Conservation (phyloP, 306 rosid species). For the Dryas octopetala region DNA sequence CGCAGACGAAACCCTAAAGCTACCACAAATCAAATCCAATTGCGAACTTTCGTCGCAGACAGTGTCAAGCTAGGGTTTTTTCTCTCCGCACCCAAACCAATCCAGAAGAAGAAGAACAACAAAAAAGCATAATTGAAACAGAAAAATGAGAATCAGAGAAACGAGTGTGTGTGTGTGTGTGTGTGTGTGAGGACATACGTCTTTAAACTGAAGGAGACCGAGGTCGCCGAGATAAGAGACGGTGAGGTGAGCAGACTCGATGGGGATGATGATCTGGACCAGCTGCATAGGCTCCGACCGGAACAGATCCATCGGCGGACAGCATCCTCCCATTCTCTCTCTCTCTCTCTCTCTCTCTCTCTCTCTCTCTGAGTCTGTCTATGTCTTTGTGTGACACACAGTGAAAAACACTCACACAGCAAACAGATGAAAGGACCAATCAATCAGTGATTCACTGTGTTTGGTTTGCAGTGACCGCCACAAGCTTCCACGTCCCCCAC, state of each 20-base stretch:
- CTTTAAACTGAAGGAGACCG: conserved; percentile 92
- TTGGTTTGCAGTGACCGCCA: not conserved
- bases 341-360: conserved; percentile 10
- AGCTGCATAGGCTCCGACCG: conserved; percentile 99
- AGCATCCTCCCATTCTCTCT: conserved; percentile 73
- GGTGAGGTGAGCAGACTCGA: conserved; percentile 87
- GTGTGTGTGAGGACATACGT: conserved; percentile 33
- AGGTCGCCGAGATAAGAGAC: conserved; percentile 95
- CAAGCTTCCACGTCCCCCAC: too few species aligned
- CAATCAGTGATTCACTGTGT: not conserved
- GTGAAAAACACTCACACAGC: not conserved
- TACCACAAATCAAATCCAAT: not conserved
- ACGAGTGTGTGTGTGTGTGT: not conserved
- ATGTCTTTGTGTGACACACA: not conserved
- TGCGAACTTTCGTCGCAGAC: not conserved
- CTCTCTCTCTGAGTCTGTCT: not conserved
- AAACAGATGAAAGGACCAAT: not conserved
- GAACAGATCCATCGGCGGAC: conserved; percentile 96
- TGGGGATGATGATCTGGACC: conserved; percentile 92
- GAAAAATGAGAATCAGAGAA: not conserved
- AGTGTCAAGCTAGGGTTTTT: conserved; percentile 27
- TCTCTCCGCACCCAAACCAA: conserved; percentile 4
- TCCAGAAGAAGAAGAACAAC: not conserved
- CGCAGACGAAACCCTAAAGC: not conserved
- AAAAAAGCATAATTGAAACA: not conserved